These are phyloP conservation scores for Boechera stricta DNA, from an alignment of 345 rosid genomes.

Conservation along the genomic window DNA sequence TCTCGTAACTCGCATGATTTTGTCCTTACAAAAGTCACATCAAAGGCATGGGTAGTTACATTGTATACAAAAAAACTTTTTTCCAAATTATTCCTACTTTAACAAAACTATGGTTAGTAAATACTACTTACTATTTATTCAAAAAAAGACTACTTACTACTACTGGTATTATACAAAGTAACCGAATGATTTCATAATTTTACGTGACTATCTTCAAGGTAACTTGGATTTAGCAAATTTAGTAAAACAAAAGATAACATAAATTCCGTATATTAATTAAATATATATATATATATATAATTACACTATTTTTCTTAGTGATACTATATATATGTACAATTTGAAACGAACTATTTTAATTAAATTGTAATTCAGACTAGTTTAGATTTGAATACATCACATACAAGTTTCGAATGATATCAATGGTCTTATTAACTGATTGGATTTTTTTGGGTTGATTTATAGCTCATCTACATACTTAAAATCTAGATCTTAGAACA, in stretches of 20 bases:
- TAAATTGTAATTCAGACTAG: background rate
- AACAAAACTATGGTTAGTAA: conserved; percentile 35
- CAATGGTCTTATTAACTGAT: background rate
- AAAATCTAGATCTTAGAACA: background rate
- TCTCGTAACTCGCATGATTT: conserved; percentile 42
- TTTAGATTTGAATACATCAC: background rate
- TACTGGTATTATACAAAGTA: conserved; percentile 22
- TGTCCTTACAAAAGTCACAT: conserved; percentile 41
- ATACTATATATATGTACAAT: background rate
- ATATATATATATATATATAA: too few relatives aligned
- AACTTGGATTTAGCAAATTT: background rate
- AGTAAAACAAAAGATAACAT: background rate
- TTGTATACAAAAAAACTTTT: background rate
- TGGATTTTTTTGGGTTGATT: background rate
- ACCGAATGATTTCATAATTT: background rate
- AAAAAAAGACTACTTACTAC: background rate
- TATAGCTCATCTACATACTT: too few relatives aligned
- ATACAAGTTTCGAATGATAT: background rate
- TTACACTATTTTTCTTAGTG: background rate
- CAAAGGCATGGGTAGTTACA: conserved; percentile 20
- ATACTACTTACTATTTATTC: background rate
- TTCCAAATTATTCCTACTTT: conserved; percentile 26
- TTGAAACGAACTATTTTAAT: background rate
- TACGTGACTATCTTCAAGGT: background rate
- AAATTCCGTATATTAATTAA: background rate